phyloP scores from a whole-genome alignment of 495 filamentous ascomycete genomes.

The Talaromyces wortmannii region DNA sequence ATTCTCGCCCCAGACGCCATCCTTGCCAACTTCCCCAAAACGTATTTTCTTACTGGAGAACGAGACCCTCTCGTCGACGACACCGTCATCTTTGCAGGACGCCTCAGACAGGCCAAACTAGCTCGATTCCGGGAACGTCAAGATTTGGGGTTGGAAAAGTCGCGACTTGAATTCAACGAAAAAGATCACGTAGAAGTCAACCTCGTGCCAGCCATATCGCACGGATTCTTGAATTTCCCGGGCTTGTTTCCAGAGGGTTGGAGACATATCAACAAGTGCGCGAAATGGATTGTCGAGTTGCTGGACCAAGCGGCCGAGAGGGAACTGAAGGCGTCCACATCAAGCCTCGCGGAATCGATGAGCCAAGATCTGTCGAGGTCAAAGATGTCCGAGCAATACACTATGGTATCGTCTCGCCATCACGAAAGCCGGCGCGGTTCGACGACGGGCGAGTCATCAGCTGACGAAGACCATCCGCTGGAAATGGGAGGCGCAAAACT shows the following conservation, averaged over 20 bases:
- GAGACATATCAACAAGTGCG: slow-evolving; percentile 69
- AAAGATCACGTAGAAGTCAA: slow-evolving; percentile 73
- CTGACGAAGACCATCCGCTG: slow-evolving; percentile 70
- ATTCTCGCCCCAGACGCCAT: slow-evolving; percentile 81
- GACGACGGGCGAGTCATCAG: slow-evolving; percentile 55
- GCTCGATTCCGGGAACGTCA: slow-evolving; percentile 55
- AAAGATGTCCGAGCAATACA: slow-evolving; percentile 3
- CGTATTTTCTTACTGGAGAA: slow-evolving; percentile 89
- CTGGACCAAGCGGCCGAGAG: slow-evolving; percentile 48
- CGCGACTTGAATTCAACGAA: slow-evolving; percentile 57
- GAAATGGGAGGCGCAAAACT: slow-evolving; percentile 62
- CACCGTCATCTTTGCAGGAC: slow-evolving; percentile 89
- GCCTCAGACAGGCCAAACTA: slow-evolving; percentile 74
- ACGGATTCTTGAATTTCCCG: slow-evolving; percentile 91
- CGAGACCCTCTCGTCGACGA: slow-evolving; percentile 94
- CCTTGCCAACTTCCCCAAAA: slow-evolving; percentile 79
- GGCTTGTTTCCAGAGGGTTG: slow-evolving; percentile 79
- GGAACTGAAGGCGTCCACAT: slow-evolving; percentile 28
- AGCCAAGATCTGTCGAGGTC: not conserved
- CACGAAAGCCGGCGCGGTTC: slow-evolving; percentile 31
- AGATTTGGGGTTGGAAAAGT: slow-evolving; percentile 52
- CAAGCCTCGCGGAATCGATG: slow-evolving; percentile 5
- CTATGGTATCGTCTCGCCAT: too few species aligned
- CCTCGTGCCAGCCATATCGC: slow-evolving; percentile 79
- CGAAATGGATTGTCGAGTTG: slow-evolving; percentile 68